Percentiles rank a stretch among this genome's conserved stretches.
Conservation (phyloP, 345 rosid genomes). For the Brassica carinata region DNA sequence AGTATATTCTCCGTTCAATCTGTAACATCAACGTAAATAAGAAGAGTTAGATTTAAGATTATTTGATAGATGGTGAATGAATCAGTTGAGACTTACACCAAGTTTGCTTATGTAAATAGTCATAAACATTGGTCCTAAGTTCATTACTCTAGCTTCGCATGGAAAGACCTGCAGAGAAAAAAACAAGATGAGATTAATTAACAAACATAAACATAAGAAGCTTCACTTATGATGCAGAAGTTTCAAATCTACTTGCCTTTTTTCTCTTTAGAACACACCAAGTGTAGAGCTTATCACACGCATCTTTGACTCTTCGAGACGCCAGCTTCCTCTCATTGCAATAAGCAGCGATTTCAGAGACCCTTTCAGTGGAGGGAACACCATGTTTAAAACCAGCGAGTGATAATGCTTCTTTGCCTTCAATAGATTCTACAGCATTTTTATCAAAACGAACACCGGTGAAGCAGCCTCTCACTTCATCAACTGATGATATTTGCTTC, state of each 20-base stretch:
- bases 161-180: conserved; percentile 58
- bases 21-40: conserved; percentile 34
- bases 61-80: background rate
- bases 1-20: conserved; percentile 80
- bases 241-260: conserved; percentile 47
- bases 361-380: conserved; percentile 53
- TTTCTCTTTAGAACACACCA: conserved; percentile 77
- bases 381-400: conserved; percentile 64
- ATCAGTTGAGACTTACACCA: conserved; percentile 55
- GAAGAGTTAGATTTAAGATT: background rate
- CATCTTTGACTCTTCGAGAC: conserved; percentile 74
- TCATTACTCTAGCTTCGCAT: conserved; percentile 82
- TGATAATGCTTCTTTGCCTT: conserved; percentile 59
- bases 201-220: conserved; percentile 9
- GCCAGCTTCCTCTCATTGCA: conserved; percentile 74
- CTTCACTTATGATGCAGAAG: background rate
- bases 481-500: conserved; percentile 20
- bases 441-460: conserved; percentile 61
- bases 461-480: conserved; percentile 48
- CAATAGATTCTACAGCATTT: conserved; percentile 58
- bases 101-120: conserved; percentile 73
- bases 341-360: conserved; percentile 61
- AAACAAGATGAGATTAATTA: conserved; percentile 1
- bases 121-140: conserved; percentile 87
- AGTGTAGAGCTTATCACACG: conserved; percentile 77